phyloP scores from a whole-genome alignment of 1,139 yeast species.

The Blastobotrys malaysiensis region DNA sequence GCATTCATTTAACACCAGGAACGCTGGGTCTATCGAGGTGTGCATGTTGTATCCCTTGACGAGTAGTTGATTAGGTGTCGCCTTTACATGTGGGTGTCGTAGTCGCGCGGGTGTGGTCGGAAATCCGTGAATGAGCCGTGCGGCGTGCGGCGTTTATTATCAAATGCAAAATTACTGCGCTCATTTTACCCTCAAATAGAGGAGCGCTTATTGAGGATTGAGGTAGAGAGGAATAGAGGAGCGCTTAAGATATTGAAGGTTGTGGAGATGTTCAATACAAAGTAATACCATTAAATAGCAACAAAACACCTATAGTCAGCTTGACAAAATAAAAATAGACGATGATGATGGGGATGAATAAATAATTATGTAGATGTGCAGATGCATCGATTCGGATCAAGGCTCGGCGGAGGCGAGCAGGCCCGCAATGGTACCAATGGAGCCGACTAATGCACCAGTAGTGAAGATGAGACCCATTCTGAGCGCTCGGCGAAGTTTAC shows the following conservation, averaged over 20 bases:
- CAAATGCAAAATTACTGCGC: too few relatives aligned
- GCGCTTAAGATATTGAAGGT: too few relatives aligned
- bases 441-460: constrained; percentile 22
- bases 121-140: neutral
- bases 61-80: neutral
- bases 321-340: neutral
- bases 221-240: too few relatives aligned
- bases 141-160: neutral
- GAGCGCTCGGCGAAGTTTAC: constrained; percentile 9
- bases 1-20: constrained; percentile 84
- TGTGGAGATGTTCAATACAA: too few relatives aligned
- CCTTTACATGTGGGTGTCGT: neutral
- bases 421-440: constrained; percentile 23
- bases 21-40: constrained; percentile 66
- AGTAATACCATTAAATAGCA: neutral
- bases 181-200: too few relatives aligned
- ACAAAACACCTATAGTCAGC: neutral
- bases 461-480: constrained; percentile 11
- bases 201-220: too few relatives aligned
- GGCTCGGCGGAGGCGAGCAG: constrained; percentile 17
- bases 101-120: neutral
- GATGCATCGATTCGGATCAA: neutral
- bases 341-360: constrained; percentile 6
- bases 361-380: constrained; percentile 6
- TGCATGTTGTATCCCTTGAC: constrained; percentile 7